phyloP scores from a whole-genome alignment of 1,139 yeast genomes.

The Blastobotrys petasosporus region DNA sequence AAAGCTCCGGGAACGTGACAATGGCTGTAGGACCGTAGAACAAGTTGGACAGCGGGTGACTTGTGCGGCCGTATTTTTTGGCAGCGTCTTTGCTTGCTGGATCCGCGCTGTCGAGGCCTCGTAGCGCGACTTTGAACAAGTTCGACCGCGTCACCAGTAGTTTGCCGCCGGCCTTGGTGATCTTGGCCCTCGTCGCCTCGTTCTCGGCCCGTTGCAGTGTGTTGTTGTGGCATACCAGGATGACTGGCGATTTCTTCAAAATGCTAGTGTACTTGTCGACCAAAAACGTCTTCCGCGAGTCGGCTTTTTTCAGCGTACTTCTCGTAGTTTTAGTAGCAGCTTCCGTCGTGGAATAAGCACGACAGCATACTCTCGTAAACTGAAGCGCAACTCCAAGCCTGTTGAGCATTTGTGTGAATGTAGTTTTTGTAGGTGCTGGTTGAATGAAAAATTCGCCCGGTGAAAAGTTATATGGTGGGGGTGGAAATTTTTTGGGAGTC shows the following conservation, averaged over 20 bases:
- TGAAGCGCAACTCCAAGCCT: too few relatives aligned
- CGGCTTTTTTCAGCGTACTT: slow-evolving; percentile 25
- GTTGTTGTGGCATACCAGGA: slow-evolving; percentile 78
- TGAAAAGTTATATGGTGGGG: too few relatives aligned
- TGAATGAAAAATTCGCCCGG: too few relatives aligned
- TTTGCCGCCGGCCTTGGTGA: slow-evolving; percentile 58
- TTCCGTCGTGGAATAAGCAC: too few relatives aligned
- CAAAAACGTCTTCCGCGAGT: slow-evolving; percentile 66
- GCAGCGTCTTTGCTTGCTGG: slow-evolving; percentile 65
- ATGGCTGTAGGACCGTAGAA: slow-evolving; percentile 83
- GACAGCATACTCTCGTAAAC: too few relatives aligned
- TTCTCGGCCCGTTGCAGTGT: slow-evolving; percentile 69
- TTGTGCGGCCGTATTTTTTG: slow-evolving; percentile 21
- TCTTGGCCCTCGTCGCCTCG: slow-evolving; percentile 53
- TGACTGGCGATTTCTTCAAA: slow-evolving; percentile 60
- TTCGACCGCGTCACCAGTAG: slow-evolving; percentile 62
- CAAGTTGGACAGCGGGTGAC: slow-evolving; percentile 64
- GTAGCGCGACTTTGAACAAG: slow-evolving; percentile 67
- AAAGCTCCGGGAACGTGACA: slow-evolving; percentile 60
- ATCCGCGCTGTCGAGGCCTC: slow-evolving; percentile 61
- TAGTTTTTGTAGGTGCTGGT: too few relatives aligned
- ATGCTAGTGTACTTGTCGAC: slow-evolving; percentile 71
- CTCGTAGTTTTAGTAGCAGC: neutral
- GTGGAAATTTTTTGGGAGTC: too few relatives aligned
- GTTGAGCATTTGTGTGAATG: too few relatives aligned